Evolutionary conservation across 2,329 filamentous ascomycete genomes (phyloP).

Genomic region (Diaporthe citri): DNA sequence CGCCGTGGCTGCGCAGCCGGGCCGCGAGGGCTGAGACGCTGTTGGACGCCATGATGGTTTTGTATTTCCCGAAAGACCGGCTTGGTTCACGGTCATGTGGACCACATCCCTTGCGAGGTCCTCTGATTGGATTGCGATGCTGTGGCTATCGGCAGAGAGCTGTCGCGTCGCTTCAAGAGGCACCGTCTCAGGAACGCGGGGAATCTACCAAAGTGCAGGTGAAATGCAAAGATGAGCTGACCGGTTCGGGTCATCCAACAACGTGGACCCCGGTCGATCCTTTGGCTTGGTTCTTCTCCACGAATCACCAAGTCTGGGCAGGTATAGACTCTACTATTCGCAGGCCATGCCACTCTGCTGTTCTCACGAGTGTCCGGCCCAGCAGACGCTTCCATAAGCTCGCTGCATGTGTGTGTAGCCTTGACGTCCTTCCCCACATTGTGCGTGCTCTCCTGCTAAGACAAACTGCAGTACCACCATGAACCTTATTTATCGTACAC

Average conservation of each 20-base stretch:
- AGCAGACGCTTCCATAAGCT: not conserved
- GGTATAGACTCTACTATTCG: not conserved
- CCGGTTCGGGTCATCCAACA: constrained; percentile 5
- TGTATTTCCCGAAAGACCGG: not conserved
- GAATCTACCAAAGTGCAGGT: not conserved
- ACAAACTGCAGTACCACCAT: not conserved
- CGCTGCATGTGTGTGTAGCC: not conserved
- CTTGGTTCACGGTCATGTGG: too few relatives aligned
- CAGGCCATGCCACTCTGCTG: too few relatives aligned
- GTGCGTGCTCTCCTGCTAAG: not conserved
- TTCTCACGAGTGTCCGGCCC: not conserved
- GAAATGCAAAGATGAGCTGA: not conserved
- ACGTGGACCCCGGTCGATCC: not conserved
- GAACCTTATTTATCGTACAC: not conserved
- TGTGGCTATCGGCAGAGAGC: not conserved
- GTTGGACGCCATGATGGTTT: constrained; percentile 21
- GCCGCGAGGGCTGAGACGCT: not conserved
- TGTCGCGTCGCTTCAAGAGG: not conserved
- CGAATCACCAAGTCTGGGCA: too few relatives aligned
- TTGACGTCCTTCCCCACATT: not conserved
- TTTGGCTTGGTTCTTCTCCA: not conserved
- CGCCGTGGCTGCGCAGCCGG: constrained; percentile 28
- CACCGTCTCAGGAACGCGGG: not conserved
- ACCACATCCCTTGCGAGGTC: too few relatives aligned
- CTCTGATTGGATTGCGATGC: not conserved